phyloP scores from a whole-genome alignment of 306 rosid genomes.

The Begonia loranthoides region DNA sequence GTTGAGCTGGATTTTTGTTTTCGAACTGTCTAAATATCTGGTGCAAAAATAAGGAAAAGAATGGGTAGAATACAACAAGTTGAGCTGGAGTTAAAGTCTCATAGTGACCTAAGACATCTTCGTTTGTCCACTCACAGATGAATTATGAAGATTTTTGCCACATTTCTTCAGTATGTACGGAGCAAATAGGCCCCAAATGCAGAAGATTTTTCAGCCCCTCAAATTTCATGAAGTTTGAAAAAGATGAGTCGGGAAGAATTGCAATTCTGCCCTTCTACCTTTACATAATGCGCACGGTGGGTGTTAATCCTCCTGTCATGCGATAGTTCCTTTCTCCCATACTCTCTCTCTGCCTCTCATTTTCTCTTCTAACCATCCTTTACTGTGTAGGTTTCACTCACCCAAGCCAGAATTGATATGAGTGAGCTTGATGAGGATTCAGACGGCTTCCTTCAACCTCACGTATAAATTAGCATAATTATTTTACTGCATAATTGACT shows the following conservation, averaged over 20 bases:
- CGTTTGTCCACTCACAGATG: conserved; percentile 50
- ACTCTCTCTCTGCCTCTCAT: background rate
- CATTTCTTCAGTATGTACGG: conserved; percentile 96
- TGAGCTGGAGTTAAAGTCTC: too few species aligned
- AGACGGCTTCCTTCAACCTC: conserved; percentile 90
- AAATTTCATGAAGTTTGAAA: conserved; percentile 99
- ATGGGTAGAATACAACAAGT: too few species aligned
- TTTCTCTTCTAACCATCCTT: conserved; percentile 10
- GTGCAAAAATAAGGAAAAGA: too few species aligned
- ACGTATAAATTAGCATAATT: conserved; percentile 36
- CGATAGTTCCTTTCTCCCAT: too few species aligned
- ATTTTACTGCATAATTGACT: background rate
- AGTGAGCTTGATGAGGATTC: conserved; percentile 98
- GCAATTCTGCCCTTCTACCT: conserved; percentile 99
- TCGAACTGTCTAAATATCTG: too few species aligned
- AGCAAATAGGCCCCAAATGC: conserved; percentile 94
- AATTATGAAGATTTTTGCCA: conserved; percentile 99
- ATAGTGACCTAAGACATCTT: background rate
- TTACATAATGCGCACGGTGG: conserved; percentile 96
- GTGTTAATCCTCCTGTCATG: conserved; percentile 13
- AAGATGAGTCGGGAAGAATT: conserved; percentile 97
- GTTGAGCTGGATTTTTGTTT: too few species aligned
- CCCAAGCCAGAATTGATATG: conserved; percentile 98
- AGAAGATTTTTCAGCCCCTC: conserved; percentile 97
- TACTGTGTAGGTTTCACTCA: conserved; percentile 79